A percentile compares a stretch with the other conserved stretches of the same genome.
These are phyloP conservation scores for Apium graveolens DNA, from an alignment of 129 eudicot species.

Conservation along the genomic window DNA sequence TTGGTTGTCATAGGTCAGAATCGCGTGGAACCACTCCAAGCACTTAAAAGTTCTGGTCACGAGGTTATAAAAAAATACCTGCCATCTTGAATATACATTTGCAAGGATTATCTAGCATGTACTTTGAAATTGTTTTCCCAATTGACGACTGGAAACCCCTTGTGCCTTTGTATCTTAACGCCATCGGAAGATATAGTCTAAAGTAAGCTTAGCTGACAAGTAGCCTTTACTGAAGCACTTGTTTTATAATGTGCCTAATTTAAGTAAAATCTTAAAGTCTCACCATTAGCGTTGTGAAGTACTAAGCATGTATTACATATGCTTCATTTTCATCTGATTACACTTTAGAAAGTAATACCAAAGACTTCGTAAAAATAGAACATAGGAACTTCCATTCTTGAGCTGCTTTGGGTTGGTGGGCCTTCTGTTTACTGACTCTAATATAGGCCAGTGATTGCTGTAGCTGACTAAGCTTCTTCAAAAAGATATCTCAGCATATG, in stretches of 20 bases:
- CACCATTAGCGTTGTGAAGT: background rate
- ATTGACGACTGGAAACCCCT: background rate
- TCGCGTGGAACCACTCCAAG: slow-evolving; percentile 90
- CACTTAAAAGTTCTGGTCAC: slow-evolving; percentile 62
- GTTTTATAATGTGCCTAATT: background rate
- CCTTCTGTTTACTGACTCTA: background rate
- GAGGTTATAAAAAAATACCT: slow-evolving; percentile 43
- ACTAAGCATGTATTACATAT: background rate
- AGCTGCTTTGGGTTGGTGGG: background rate
- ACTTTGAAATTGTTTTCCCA: background rate
- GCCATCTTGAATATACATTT: background rate
- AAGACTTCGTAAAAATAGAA: background rate
- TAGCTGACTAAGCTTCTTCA: no score
- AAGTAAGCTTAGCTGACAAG: background rate
- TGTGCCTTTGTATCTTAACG: background rate
- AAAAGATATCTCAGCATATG: background rate
- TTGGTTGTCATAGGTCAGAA: slow-evolving; percentile 85
- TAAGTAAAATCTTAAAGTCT: background rate
- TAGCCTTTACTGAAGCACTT: background rate
- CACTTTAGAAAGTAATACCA: background rate
- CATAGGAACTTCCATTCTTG: background rate
- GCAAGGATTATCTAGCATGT: background rate
- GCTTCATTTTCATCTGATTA: background rate
- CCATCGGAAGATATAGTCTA: background rate
- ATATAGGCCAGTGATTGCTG: no score